Evolutionary conservation across 306 rosid genomes (phyloP).

Genomic region (Trifolium repens): DNA sequence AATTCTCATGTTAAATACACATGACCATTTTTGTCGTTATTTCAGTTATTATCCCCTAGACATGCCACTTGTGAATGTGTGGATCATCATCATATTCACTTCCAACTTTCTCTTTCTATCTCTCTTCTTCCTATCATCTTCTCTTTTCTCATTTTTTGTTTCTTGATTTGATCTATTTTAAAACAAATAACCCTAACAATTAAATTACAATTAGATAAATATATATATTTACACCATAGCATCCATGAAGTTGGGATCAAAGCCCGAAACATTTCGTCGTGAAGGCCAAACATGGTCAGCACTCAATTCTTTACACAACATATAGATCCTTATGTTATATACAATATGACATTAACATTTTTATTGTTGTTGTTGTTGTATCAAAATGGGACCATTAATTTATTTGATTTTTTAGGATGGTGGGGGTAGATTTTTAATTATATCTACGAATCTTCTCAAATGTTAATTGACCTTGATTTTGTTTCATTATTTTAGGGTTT

Average conservation of each 20-base stretch:
- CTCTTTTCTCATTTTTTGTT: not conserved
- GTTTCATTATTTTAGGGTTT: conserved; percentile 57
- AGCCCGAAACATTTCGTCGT: conserved; percentile 74
- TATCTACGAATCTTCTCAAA: not conserved
- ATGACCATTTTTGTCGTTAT: conserved; percentile 43
- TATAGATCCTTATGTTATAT: not conserved
- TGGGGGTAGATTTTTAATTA: not conserved
- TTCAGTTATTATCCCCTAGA: conserved; percentile 57
- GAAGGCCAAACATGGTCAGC: conserved; percentile 82
- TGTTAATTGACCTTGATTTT: conserved; percentile 16
- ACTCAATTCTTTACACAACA: conserved; percentile 2
- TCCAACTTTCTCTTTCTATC: conserved; percentile 7
- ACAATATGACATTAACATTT: not conserved
- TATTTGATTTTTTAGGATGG: not conserved
- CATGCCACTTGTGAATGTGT: conserved; percentile 45
- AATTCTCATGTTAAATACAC: not conserved
- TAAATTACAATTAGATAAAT: not conserved
- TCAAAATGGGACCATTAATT: not conserved
- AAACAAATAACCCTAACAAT: not conserved
- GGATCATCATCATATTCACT: conserved; percentile 36
- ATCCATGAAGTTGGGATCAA: conserved; percentile 73
- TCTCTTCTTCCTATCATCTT: conserved; percentile 21
- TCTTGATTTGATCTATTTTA: conserved; percentile 21
- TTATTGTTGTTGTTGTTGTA: not conserved
- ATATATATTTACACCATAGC: conserved; percentile 47